These are phyloP conservation scores for Boletus eberwhitei DNA, from an alignment of 768 basidiomycete species.

Conservation along the genomic window DNA sequence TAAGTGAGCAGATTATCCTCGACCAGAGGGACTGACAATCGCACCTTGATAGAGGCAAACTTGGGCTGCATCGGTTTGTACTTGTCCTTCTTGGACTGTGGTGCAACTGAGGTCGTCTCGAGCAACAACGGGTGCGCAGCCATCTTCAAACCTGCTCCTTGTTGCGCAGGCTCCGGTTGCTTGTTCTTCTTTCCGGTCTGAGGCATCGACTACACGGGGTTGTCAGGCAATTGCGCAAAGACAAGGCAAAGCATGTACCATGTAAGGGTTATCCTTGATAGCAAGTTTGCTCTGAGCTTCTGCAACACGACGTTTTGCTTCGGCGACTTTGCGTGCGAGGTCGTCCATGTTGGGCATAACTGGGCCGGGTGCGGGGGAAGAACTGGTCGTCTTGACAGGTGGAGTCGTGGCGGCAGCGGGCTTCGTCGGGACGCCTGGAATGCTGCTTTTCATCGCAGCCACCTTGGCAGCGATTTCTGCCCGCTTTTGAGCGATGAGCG, in stretches of 20 bases:
- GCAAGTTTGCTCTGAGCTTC: constrained; percentile 76
- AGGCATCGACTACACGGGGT: constrained; percentile 44
- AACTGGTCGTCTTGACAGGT: constrained; percentile 23
- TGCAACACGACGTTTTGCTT: constrained; percentile 81
- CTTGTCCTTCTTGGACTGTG: constrained; percentile 81
- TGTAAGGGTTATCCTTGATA: constrained; percentile 82
- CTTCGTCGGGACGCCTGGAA: constrained; percentile 30
- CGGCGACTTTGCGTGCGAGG: constrained; percentile 68
- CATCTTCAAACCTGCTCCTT: constrained; percentile 85
- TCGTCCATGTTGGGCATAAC: constrained; percentile 53
- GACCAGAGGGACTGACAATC: constrained; percentile 8
- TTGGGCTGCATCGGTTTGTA: constrained; percentile 99
- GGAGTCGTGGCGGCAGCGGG: constrained; percentile 26
- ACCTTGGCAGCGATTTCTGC: constrained; percentile 85
- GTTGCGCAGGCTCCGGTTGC: constrained; percentile 61
- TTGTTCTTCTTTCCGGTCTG: constrained; percentile 53
- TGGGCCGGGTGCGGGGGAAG: constrained; percentile 41
- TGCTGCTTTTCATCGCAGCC: constrained; percentile 62
- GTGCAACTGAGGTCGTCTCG: constrained; percentile 51
- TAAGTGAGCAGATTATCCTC: neutral
- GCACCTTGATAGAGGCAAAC: constrained; percentile 89
- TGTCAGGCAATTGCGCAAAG: neutral
- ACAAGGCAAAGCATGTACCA: constrained; percentile 46
- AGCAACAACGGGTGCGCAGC: constrained; percentile 84
- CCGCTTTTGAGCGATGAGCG: constrained; percentile 76